These are phyloP conservation scores for Tetraselmis chui DNA, from an alignment of 139 green algal genomes.

Conservation along the genomic window DNA sequence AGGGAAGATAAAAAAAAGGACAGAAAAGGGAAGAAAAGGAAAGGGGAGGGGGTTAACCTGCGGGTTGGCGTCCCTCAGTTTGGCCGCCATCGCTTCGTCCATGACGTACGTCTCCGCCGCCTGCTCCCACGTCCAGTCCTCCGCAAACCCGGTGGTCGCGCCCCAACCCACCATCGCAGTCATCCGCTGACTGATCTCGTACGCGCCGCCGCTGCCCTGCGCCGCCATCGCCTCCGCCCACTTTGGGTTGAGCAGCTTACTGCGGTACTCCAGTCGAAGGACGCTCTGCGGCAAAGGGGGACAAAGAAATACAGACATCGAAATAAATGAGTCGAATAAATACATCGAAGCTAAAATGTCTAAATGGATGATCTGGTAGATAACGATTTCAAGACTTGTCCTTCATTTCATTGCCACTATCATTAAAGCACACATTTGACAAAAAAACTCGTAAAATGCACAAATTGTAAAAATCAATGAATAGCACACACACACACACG, in stretches of 20 bases:
- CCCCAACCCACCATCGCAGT: slow-evolving; percentile 93
- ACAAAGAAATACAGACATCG: not conserved
- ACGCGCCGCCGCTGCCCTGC: slow-evolving; percentile 88
- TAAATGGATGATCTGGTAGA: too few species aligned
- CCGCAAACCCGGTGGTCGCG: slow-evolving; percentile 77
- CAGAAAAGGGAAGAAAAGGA: too few species aligned
- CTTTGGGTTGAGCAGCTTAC: slow-evolving; percentile 94
- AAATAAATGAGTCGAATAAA: not conserved
- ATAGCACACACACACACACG: too few species aligned
- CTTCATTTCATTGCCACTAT: too few species aligned
- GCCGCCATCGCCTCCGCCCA: slow-evolving; percentile 86
- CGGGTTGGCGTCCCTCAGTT: slow-evolving; percentile 67
- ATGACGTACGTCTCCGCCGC: slow-evolving; percentile 85
- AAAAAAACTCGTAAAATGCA: too few species aligned
- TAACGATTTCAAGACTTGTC: too few species aligned
- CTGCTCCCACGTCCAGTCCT: slow-evolving; percentile 91
- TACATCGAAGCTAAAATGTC: too few species aligned
- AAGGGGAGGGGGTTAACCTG: too few species aligned
- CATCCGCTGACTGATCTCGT: slow-evolving; percentile 90
- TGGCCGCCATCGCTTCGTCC: slow-evolving; percentile 75
- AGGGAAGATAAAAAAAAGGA: too few species aligned
- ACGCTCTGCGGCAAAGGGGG: slow-evolving; percentile 35
- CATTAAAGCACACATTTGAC: too few species aligned
- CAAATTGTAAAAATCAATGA: too few species aligned
- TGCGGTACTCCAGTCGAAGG: slow-evolving; percentile 90